Percentiles rank a stretch among this genome's conserved stretches.
Conservation (phyloP, 2,329 filamentous ascomycete species). For the Byssochlamys sp. region DNA sequence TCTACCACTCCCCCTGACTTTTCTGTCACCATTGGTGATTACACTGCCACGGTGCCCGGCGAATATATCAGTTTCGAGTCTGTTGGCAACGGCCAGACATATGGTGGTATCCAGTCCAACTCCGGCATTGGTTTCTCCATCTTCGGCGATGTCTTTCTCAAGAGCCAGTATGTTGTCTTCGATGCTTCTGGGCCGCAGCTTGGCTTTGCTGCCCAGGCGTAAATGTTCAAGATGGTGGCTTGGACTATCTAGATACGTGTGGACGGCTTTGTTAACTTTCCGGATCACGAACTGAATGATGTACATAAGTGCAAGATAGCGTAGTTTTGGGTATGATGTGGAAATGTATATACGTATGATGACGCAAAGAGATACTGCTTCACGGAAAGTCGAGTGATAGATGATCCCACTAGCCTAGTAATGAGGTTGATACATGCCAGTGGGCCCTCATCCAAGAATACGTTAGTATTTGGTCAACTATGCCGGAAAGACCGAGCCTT, state of each 20-base stretch:
- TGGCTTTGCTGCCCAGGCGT: slow-evolving; percentile 39
- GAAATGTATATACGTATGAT: background rate
- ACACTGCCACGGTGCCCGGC: slow-evolving; percentile 45
- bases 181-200: slow-evolving; percentile 44
- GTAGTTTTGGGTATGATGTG: background rate
- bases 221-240: background rate
- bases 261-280: too few relatives aligned
- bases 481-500: too few relatives aligned
- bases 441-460: too few relatives aligned
- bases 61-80: slow-evolving; percentile 45
- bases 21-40: slow-evolving; percentile 42
- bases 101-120: slow-evolving; percentile 63
- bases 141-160: slow-evolving; percentile 70
- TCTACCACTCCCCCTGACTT: slow-evolving; percentile 45
- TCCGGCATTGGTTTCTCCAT: slow-evolving; percentile 54
- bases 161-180: slow-evolving; percentile 66
- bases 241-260: background rate
- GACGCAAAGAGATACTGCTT: background rate
- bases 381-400: too few relatives aligned
- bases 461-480: too few relatives aligned
- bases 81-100: slow-evolving; percentile 36
- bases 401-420: too few relatives aligned
- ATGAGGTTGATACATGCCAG: too few relatives aligned
- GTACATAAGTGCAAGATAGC: background rate
- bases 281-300: background rate